Base-by-base conservation (phyloP, 164 flowering plant species). In the Annona cherimola region DNA sequence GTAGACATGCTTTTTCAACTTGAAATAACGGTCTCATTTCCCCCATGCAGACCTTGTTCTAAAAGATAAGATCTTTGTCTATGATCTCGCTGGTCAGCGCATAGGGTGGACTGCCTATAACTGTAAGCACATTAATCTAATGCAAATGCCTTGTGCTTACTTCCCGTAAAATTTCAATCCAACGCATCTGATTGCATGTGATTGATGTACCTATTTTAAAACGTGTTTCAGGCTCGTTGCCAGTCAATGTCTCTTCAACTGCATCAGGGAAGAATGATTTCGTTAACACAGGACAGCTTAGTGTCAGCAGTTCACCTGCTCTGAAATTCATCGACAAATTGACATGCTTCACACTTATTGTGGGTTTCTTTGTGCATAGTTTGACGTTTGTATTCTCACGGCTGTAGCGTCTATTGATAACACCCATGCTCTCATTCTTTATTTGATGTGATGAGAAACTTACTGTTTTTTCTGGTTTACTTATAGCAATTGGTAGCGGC, bases 71-170 rank as follows among this genome's bases (percentile, higher is more conserved):
- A 90, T 91, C 74, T 69, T 95, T 79, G 92, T 93, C 50, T 95
- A 95, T 75, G 99, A 95, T 86, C 79, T 95, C 69, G 93, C 73
- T 69, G 82, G 82, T 62, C 97, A 93, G 75, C 85, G 93, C 60
- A 79, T 95, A 61, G 99, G 99, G 77, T 95, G 99, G 99, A 82
- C 85, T 6, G 83, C 80, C 73, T 93, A 93, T 57, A 88, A 93
- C 69, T 90, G 96, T 91, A 83, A 87, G 96, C 85, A 9, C 42
- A 39, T 7, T 62, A 67, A 20, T 50, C 11, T 7, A 35, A 18
- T 46, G 18, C 42, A 42, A 40, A 64, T 12, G n/a, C 65, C 4
- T 26, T n/a, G 26, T 62, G 18, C 0, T 62, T 62, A n/a, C 26
- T 62, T 45, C 12, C 57, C n/a, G n/a, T 8, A 50, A 3, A 50